These are phyloP conservation scores for Teunomyces atbi DNA, from an alignment of 805 yeast genomes.

Conservation along the genomic window DNA sequence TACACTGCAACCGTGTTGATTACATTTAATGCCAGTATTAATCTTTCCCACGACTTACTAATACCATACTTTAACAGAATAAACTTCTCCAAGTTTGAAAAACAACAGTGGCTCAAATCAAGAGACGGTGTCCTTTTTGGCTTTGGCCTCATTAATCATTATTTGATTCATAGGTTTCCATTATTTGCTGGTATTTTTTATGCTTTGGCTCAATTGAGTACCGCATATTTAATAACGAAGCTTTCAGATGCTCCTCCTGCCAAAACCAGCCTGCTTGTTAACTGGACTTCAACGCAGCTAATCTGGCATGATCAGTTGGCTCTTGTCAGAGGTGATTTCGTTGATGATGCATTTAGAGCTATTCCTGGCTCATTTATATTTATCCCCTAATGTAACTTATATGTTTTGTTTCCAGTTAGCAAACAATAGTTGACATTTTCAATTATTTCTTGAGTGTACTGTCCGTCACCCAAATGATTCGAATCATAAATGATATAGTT, in stretches of 20 bases:
- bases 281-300: constrained; percentile 33
- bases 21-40: constrained; percentile 46
- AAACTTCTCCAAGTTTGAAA: constrained; percentile 42
- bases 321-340: constrained; percentile 21
- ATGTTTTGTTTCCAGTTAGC: constrained; percentile 36
- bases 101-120: constrained; percentile 48
- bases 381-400: constrained; percentile 10
- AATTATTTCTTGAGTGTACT: constrained; percentile 16
- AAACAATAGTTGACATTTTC: constrained; percentile 31
- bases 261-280: constrained; percentile 19
- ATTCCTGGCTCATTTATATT: constrained; percentile 22
- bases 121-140: constrained; percentile 58
- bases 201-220: constrained; percentile 52
- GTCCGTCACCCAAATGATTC: constrained; percentile 7
- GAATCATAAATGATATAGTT: constrained; percentile 23
- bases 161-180: constrained; percentile 40
- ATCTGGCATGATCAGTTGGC: constrained; percentile 28
- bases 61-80: constrained; percentile 50
- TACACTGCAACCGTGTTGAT: constrained; percentile 38
- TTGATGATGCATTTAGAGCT: constrained; percentile 23
- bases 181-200: constrained; percentile 47
- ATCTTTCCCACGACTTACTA: constrained; percentile 46
- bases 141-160: constrained; percentile 49
- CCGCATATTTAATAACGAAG: constrained; percentile 54
- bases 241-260: constrained; percentile 46